Conservation (phyloP, 2,329 filamentous ascomycete species). For the Aurifilum marmelostoma region DNA sequence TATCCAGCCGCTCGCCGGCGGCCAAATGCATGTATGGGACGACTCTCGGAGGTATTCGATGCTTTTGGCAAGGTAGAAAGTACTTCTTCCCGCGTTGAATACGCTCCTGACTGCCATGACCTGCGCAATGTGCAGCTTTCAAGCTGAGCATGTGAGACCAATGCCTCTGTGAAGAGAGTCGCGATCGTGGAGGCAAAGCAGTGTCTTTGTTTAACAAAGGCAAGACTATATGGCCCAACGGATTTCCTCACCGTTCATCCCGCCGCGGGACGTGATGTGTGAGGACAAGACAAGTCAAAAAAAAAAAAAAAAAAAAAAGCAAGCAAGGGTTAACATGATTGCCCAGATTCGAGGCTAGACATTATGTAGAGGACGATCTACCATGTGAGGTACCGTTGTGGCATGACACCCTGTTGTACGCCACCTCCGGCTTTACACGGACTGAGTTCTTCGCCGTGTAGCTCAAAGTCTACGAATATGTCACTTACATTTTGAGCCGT, state of each 20-base stretch:
- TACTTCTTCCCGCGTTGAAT: not conserved
- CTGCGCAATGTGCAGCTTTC: not conserved
- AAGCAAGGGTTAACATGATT: not conserved
- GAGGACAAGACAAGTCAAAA: not conserved
- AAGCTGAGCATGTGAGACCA: not conserved
- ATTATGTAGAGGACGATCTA: not conserved
- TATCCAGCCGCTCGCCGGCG: constrained; percentile 70
- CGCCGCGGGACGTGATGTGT: not conserved
- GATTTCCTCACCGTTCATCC: not conserved
- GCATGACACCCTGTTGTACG: not conserved
- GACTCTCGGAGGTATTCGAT: constrained; percentile 67
- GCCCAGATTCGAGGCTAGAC: not conserved
- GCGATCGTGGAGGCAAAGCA: not conserved
- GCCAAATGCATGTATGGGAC: constrained; percentile 76
- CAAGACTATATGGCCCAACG: not conserved
- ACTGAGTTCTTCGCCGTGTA: not conserved
- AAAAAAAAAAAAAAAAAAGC: no score
- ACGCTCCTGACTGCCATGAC: not conserved
- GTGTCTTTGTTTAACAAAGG: no score
- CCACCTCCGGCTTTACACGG: not conserved
- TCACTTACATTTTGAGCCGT: not conserved
- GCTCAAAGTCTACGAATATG: not conserved
- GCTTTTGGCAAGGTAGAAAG: not conserved
- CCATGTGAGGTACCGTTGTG: not conserved
- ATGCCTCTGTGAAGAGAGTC: not conserved